Evolutionary conservation across 2,329 filamentous ascomycete species (phyloP).

Genomic region (Colletotrichum truncatum): DNA sequence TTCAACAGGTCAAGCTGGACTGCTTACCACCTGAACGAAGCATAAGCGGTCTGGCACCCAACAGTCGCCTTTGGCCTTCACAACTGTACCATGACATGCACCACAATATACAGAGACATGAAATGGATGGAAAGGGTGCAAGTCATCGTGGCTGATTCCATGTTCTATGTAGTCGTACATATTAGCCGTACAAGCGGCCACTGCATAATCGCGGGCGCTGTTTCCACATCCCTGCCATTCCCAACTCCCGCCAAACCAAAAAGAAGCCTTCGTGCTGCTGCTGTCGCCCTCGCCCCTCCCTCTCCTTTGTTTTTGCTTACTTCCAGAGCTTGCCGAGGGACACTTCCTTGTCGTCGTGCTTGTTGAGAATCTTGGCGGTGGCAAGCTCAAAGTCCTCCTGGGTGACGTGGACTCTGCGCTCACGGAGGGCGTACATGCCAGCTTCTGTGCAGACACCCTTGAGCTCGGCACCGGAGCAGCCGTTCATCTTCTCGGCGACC

Average conservation of each 20-base stretch:
- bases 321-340: constrained; percentile 84
- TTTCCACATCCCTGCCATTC: constrained; percentile 11
- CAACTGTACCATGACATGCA: too few species aligned
- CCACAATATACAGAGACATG: too few species aligned
- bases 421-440: constrained; percentile 96
- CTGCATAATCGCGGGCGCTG: constrained; percentile 15
- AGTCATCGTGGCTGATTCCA: constrained; percentile 29
- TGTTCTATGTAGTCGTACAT: constrained; percentile 31
- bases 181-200: constrained; percentile 29
- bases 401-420: constrained; percentile 96
- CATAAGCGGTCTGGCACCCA: too few species aligned
- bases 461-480: constrained; percentile 94
- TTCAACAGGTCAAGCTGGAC: too few species aligned
- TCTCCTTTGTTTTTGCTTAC: constrained; percentile 35
- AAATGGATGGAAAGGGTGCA: not conserved
- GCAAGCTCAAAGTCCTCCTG: constrained; percentile 99
- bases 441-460: constrained; percentile 99
- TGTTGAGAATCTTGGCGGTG: constrained; percentile 99
- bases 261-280: constrained; percentile 24
- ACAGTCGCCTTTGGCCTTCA: too few species aligned
- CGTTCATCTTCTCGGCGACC: constrained; percentile 99
- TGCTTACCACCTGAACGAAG: too few species aligned
- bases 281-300: constrained; percentile 5
- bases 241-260: constrained; percentile 27
- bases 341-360: constrained; percentile 98